phyloP scores from a whole-genome alignment of 2,329 filamentous ascomycete genomes.

The Mycosphaerella arachidis region DNA sequence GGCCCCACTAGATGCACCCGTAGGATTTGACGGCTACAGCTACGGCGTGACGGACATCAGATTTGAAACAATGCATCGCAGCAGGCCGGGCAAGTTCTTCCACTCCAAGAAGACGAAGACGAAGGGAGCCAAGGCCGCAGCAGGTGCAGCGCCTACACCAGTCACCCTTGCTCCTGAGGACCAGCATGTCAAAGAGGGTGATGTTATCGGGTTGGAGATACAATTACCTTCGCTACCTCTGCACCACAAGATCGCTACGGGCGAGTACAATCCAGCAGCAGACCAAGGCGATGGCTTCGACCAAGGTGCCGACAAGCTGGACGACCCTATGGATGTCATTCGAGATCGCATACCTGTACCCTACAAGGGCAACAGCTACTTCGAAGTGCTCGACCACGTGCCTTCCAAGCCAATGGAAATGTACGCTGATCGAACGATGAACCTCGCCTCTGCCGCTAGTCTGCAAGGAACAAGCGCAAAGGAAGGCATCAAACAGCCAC shows the following conservation, averaged over 20 bases:
- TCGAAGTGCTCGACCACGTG: slow-evolving; percentile 88
- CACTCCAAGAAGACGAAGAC: slow-evolving; percentile 33
- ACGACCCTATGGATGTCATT: slow-evolving; percentile 69
- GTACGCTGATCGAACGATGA: slow-evolving; percentile 46
- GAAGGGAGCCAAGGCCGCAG: slow-evolving; percentile 34
- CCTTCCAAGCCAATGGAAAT: slow-evolving; percentile 80
- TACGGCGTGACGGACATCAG: slow-evolving; percentile 87
- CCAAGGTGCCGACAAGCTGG: slow-evolving; percentile 30
- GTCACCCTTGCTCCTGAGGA: slow-evolving; percentile 41
- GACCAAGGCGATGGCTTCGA: slow-evolving; percentile 60
- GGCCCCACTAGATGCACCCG: slow-evolving; percentile 74
- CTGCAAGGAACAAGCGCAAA: slow-evolving; percentile 37
- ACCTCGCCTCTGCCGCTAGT: slow-evolving; percentile 54
- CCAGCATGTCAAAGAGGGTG: slow-evolving; percentile 78
- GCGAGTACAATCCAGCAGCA: slow-evolving; percentile 80
- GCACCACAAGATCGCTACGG: slow-evolving; percentile 82
- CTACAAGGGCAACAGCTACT: slow-evolving; percentile 89
- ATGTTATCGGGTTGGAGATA: slow-evolving; percentile 91
- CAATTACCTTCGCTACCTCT: slow-evolving; percentile 78
- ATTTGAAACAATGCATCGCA: slow-evolving; percentile 90
- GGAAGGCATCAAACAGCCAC: slow-evolving; percentile 51
- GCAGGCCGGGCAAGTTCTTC: slow-evolving; percentile 82
- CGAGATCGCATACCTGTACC: slow-evolving; percentile 92
- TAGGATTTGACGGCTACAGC: slow-evolving; percentile 86
- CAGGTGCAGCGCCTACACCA: slow-evolving; percentile 50